These are phyloP conservation scores for Termitomyces heimii DNA, from an alignment of 768 basidiomycete species.

Conservation along the genomic window DNA sequence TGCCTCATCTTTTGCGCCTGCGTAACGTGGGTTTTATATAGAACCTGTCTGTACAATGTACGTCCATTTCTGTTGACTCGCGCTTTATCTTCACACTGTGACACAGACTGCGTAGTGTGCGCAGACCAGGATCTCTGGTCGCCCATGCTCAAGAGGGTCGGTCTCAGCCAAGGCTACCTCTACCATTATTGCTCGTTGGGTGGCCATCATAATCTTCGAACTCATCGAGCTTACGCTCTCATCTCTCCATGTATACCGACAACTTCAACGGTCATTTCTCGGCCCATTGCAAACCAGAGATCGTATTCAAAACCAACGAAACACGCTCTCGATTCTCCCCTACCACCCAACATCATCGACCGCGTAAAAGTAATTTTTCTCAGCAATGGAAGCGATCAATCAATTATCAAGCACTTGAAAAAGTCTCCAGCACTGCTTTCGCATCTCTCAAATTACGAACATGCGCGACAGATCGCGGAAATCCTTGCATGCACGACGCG, in stretches of 20 bases:
- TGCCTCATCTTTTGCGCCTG: not conserved
- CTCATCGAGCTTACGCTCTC: conserved; percentile 3
- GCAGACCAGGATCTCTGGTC: conserved; percentile 35
- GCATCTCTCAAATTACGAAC: conserved; percentile 27
- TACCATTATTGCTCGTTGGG: conserved; percentile 28
- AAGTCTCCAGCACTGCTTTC: conserved; percentile 14
- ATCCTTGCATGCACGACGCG: conserved; percentile 23
- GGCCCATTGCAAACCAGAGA: not conserved
- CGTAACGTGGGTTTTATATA: not conserved
- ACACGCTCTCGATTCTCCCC: not conserved
- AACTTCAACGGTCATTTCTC: not conserved
- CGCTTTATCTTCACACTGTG: not conserved
- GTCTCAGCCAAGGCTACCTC: conserved; percentile 48
- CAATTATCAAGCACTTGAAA: conserved; percentile 13
- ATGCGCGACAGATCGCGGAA: conserved; percentile 24
- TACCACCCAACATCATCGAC: conserved; percentile 7
- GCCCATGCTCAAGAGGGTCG: conserved; percentile 71
- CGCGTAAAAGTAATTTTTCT: conserved; percentile 5
- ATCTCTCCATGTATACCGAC: conserved; percentile 4
- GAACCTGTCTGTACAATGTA: conserved; percentile 8
- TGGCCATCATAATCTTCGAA: conserved; percentile 12
- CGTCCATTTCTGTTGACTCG: not conserved
- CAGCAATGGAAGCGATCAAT: not conserved
- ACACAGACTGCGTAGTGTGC: conserved; percentile 7
- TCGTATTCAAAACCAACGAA: not conserved